These are phyloP conservation scores for Huntiella omanensis DNA, from an alignment of 2,329 filamentous ascomycete species.

Conservation along the genomic window DNA sequence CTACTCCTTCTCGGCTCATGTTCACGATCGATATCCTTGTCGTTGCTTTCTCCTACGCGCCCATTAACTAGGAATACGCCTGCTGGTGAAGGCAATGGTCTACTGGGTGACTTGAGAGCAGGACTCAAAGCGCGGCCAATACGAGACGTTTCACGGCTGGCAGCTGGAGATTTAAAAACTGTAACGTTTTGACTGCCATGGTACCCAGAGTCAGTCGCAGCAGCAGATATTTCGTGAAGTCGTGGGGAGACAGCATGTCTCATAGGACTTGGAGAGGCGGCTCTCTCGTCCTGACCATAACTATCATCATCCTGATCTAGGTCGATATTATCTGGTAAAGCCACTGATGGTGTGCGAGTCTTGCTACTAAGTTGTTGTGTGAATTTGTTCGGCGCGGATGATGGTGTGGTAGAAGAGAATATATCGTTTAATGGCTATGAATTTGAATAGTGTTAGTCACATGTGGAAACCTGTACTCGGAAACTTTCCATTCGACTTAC, in stretches of 20 bases:
- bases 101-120: background rate
- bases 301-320: background rate
- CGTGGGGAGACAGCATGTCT: slow-evolving; percentile 4
- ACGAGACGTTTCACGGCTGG: background rate
- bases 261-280: slow-evolving; percentile 6
- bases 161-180: background rate
- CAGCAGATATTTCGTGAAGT: background rate
- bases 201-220: slow-evolving; percentile 43
- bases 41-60: background rate
- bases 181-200: slow-evolving; percentile 35
- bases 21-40: background rate
- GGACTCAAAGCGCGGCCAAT: slow-evolving; percentile 1
- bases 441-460: background rate
- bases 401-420: slow-evolving; percentile 32
- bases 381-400: slow-evolving; percentile 35
- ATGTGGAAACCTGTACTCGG: background rate
- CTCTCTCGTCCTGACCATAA: slow-evolving; percentile 9
- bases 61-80: background rate
- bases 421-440: slow-evolving; percentile 39
- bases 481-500: no score
- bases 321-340: background rate
- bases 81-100: background rate
- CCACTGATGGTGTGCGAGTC: slow-evolving; percentile 24
- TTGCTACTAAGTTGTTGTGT: slow-evolving; percentile 28
- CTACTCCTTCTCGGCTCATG: slow-evolving; percentile 2